Base-by-base conservation (phyloP, 306 rosid species). In the Malus sylvestris region DNA sequence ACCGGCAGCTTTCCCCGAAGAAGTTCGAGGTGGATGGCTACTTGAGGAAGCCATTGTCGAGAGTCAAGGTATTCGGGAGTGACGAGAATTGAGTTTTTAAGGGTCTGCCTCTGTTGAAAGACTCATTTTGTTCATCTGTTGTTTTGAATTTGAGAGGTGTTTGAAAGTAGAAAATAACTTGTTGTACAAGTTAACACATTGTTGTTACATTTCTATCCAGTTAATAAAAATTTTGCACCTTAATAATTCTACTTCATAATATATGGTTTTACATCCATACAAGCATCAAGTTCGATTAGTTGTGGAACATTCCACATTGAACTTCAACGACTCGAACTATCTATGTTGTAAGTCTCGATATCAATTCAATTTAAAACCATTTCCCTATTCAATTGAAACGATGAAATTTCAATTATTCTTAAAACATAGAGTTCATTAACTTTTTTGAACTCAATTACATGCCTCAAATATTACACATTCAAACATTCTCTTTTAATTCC, bases 1-100 rank as follows among this genome's bases (percentile, higher is more conserved):
- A 91, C 77, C 74, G 87, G 51, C 88, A 90, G 66, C 87, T 92
- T 65, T 90, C 96, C 19, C 98, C 96, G 0, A 94, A 90, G 83
- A 92, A 94, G 78, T 90, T 90, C 46, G 97, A 94, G 80, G 96
- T 92, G 60, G 98, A 94, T 73, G 97, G 98, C 0, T 92, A 86
- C 79, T 85, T 90, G 82, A 82, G 96, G 72, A 78, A 84, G 20
- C 91, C 97, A 60, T 80, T 94, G 83, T 94, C 98, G 5, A 86
- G 87, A 83, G 85, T 91, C 86, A 94, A 94, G 85, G 76, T 91
- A 2, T 90, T 90, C 76, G 96, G 95, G 53, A 72, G 91, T 0
- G 91, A 94, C 63, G 89, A 91, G 79, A 88, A 88, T 81, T 93
- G 78, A 88, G 58, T 58, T 18, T 71, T 73, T 74, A 46, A 70